These are phyloP conservation scores for Geotrichum restrictum DNA, from an alignment of 1,139 yeast species.

Conservation along the genomic window DNA sequence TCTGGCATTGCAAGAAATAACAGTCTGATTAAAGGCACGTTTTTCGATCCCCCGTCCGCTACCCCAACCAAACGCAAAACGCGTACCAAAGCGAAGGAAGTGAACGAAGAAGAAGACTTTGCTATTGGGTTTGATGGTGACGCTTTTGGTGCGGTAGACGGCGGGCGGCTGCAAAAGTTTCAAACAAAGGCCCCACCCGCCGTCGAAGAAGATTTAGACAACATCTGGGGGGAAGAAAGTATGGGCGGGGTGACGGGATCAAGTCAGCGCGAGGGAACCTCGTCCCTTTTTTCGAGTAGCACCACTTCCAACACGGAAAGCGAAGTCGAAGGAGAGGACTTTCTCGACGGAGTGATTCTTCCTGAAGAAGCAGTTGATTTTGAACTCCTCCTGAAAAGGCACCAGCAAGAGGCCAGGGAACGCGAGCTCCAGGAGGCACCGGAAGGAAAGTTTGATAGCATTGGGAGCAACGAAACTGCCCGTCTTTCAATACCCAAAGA, in stretches of 20 bases:
- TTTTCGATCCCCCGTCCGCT: constrained; percentile 19
- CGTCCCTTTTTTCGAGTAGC: constrained; percentile 18
- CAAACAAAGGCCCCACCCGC: neutral
- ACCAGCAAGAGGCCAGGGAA: constrained; percentile 13
- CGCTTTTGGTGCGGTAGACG: constrained; percentile 1
- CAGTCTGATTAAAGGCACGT: constrained; percentile 20
- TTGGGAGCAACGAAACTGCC: constrained; percentile 15
- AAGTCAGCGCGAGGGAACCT: constrained; percentile 1
- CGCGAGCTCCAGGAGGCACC: constrained; percentile 8
- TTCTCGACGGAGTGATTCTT: constrained; percentile 19
- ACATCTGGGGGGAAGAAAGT: constrained; percentile 15
- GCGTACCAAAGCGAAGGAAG: neutral
- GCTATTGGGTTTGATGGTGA: constrained; percentile 16
- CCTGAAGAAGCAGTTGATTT: constrained; percentile 19
- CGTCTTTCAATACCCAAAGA: constrained; percentile 20
- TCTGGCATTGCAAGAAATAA: constrained; percentile 4
- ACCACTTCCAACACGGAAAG: constrained; percentile 19
- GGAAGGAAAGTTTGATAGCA: constrained; percentile 9
- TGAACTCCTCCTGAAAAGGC: constrained; percentile 9
- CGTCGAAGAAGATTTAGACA: constrained; percentile 10
- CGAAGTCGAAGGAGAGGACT: constrained; percentile 20
- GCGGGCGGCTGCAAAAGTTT: constrained; percentile 8
- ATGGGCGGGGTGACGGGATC: neutral
- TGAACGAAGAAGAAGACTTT: constrained; percentile 19
- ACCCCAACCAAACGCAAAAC: constrained; percentile 8